phyloP scores from a whole-genome alignment of 192 early-diverging fungal genomes.

The Pilobolus umbonatus region DNA sequence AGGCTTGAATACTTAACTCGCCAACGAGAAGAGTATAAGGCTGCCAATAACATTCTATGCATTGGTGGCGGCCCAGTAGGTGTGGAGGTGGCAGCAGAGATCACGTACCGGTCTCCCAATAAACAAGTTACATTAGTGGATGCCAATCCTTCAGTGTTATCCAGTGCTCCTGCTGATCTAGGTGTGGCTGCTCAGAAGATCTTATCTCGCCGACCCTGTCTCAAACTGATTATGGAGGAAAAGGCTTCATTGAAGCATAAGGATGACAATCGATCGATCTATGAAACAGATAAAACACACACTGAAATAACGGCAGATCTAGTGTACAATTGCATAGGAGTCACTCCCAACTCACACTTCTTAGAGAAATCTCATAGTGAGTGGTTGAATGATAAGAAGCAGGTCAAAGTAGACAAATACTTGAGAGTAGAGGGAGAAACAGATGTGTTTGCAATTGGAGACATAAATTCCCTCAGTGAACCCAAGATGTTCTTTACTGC shows the following conservation, averaged over 20 bases:
- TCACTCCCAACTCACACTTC: conserved; percentile 12
- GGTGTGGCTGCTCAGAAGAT: conserved; percentile 5
- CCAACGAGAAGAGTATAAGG: not conserved
- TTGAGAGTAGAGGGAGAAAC: not conserved
- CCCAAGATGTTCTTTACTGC: conserved; percentile 21
- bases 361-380: not conserved
- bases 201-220: not conserved
- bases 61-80: conserved; percentile 17
- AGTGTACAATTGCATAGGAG: conserved; percentile 4
- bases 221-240: conserved; percentile 6
- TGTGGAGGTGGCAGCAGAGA: conserved; percentile 14
- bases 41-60: conserved; percentile 5
- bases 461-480: not conserved
- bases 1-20: not conserved
- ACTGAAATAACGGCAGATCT: conserved; percentile 8
- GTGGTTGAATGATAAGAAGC: conserved; percentile 8
- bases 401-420: not conserved
- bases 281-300: conserved; percentile 8
- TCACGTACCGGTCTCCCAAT: not conserved
- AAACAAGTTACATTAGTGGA: conserved; percentile 5
- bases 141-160: not conserved
- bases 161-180: not conserved
- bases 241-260: not conserved
- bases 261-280: not conserved
- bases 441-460: conserved; percentile 10